These are phyloP conservation scores for Candida suzukii DNA, from an alignment of 805 yeast genomes.

Conservation along the genomic window DNA sequence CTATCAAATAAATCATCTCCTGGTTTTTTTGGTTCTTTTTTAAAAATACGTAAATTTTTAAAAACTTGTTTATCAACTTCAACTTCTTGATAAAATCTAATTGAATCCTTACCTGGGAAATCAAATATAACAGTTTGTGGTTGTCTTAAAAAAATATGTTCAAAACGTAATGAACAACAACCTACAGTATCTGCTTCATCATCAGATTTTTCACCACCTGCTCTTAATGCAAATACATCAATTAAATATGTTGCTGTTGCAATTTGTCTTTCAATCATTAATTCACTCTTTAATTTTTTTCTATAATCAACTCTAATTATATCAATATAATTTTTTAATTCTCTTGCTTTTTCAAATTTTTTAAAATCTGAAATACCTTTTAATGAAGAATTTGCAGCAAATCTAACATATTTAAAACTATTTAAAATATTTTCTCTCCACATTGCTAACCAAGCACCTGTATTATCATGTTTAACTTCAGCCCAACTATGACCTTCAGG, in stretches of 20 bases:
- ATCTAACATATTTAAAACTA: conserved; percentile 78
- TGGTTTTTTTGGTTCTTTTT: conserved; percentile 79
- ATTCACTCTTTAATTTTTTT: conserved; percentile 56
- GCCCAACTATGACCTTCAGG: conserved; percentile 92
- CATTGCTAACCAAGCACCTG: conserved; percentile 94
- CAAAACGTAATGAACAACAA: conserved; percentile 88
- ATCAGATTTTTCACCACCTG: conserved; percentile 95
- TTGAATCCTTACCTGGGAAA: conserved; percentile 93
- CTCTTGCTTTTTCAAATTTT: conserved; percentile 91
- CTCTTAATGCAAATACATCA: conserved; percentile 91
- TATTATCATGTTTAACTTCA: conserved; percentile 78
- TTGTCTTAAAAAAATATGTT: conserved; percentile 79
- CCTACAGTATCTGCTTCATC: conserved; percentile 99
- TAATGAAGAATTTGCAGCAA: conserved; percentile 84
- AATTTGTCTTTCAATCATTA: conserved; percentile 83
- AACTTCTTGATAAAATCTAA: conserved; percentile 86
- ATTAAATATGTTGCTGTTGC: conserved; percentile 92
- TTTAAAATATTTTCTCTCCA: conserved; percentile 92
- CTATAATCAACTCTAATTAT: conserved; percentile 70
- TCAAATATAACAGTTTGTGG: conserved; percentile 85
- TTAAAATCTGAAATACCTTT: conserved; percentile 88
- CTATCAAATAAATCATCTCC: conserved; percentile 93
- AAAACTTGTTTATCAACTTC: conserved; percentile 89
- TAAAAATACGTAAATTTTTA: conserved; percentile 80
- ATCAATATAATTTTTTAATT: conserved; percentile 66